phyloP scores from a whole-genome alignment of 2,329 filamentous ascomycete genomes.

The Talaromyces sp. region DNA sequence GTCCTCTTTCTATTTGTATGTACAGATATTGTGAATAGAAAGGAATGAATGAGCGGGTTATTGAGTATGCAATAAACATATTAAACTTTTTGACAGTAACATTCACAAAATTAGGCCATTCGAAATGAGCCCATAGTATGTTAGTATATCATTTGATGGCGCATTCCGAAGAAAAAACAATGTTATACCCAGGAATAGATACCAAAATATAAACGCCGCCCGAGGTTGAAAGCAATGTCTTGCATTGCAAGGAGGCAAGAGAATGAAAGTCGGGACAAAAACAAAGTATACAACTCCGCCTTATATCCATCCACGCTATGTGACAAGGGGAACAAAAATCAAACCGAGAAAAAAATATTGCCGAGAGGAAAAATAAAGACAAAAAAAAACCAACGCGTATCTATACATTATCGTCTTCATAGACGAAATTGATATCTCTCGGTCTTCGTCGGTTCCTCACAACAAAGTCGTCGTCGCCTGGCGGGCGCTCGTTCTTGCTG shows the following conservation, averaged over 20 bases:
- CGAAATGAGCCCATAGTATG: not conserved
- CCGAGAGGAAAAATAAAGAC: not conserved
- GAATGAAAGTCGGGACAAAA: not conserved
- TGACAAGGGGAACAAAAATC: not conserved
- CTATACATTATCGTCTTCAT: constrained; percentile 75
- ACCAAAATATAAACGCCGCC: not conserved
- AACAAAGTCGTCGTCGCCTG: constrained; percentile 86
- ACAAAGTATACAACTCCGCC: not conserved
- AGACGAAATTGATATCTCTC: constrained; percentile 86
- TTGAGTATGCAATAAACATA: not conserved
- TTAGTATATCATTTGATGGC: not conserved
- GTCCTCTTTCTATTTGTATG: constrained; percentile 11
- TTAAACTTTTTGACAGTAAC: not conserved
- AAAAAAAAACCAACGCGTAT: constrained; percentile 29
- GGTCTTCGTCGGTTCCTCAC: constrained; percentile 70
- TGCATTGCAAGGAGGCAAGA: not conserved
- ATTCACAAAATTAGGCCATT: not conserved
- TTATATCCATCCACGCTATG: not conserved
- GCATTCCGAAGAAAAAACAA: not conserved
- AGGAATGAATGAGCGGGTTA: constrained; percentile 4
- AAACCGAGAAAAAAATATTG: too few species aligned
- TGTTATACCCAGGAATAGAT: not conserved
- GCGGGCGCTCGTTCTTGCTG: constrained; percentile 80
- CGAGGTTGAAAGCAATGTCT: not conserved
- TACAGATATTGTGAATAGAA: constrained; percentile 12